Base-by-base conservation (phyloP, 768 basidiomycete species). In the Galerina marginata region DNA sequence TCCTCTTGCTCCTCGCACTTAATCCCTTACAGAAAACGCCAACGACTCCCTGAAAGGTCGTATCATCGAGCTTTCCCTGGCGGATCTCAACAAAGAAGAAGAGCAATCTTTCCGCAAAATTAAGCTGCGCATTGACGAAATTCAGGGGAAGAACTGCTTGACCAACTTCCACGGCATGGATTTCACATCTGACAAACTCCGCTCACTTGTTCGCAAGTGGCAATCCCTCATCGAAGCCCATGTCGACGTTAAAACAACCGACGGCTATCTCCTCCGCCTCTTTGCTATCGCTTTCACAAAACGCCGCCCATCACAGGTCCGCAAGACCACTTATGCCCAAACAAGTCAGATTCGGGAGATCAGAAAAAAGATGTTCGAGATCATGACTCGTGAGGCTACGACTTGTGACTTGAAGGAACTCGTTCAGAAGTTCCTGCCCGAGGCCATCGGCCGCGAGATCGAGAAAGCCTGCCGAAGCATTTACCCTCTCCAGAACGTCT, bases 81-180 rank as follows among this genome's bases (percentile, higher is more conserved):
- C 89, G 60, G 97, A 99, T 77, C 89, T 99, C 62, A 96, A 95
- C 88, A 97, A 97, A 83, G 97, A 99, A 74, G 97, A 99, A 83
- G 97, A 99, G 75, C 95, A 98, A 74, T 89, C 94, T 58, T 99
- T 96, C 93, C 90, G 97, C 75, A 99, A 99, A 87, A 96, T 99
- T 77, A 95, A 96, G 83, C 89, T 99, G 77, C 93, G 95, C 73
- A 86, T 99, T 72, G 96, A 98, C 75, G 93, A 95, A 72, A 84
- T 94, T 61, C 91, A 97, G 81, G 97, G 97, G 82, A 96, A 96
- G 85, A 97, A 95, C 85, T 97, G 95, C 85, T 86, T 99, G 57
- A 99, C 97, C 77, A 96, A 96, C 81, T 99, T 99, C 93, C 92
- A 96, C 79, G 97, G 97, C 76, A 99, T 99, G 96, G 94, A 96